These are phyloP conservation scores for Calcarisporium arbuscula DNA, from an alignment of 2,329 filamentous ascomycete genomes.

Conservation along the genomic window DNA sequence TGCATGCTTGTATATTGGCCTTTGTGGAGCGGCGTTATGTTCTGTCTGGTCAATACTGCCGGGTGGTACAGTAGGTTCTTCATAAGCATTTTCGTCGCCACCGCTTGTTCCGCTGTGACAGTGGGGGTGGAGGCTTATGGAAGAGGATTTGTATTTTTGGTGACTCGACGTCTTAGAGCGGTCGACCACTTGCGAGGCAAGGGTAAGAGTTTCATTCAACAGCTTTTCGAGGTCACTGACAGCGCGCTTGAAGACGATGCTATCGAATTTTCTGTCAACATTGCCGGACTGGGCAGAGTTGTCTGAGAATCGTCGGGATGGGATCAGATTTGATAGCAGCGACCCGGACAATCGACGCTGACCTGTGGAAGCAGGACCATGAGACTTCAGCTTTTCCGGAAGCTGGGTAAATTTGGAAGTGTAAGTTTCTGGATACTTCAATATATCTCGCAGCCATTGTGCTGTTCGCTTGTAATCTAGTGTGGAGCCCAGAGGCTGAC, in stretches of 20 bases:
- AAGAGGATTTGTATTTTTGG: constrained; percentile 10
- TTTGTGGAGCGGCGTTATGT: constrained; percentile 1
- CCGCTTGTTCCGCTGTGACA: constrained; percentile 4
- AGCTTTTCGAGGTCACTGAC: constrained; percentile 39
- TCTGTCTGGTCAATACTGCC: constrained; percentile 8
- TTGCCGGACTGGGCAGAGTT: constrained; percentile 14
- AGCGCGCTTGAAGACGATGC: constrained; percentile 25
- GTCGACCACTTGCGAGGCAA: constrained; percentile 35
- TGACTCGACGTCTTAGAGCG: constrained; percentile 16
- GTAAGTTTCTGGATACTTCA: constrained; percentile 19
- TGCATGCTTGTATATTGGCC: constrained; percentile 17
- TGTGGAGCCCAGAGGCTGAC: constrained; percentile 19
- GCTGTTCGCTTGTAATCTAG: constrained; percentile 26
- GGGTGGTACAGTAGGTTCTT: constrained; percentile 3
- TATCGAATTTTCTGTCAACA: constrained; percentile 18
- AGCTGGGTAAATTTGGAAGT: constrained; percentile 21
- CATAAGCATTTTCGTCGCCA: constrained; percentile 1
- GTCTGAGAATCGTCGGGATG: constrained; percentile 12
- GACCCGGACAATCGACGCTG: constrained; percentile 17
- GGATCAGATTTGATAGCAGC: constrained; percentile 10
- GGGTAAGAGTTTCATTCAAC: constrained; percentile 36
- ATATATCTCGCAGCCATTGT: constrained; percentile 26
- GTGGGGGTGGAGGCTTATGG: constrained; percentile 8
- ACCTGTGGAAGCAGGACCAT: constrained; percentile 8
- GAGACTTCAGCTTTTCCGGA: constrained; percentile 11